phyloP scores from a whole-genome alignment of 2,329 filamentous ascomycete genomes.

The Colletotrichum sidae region DNA sequence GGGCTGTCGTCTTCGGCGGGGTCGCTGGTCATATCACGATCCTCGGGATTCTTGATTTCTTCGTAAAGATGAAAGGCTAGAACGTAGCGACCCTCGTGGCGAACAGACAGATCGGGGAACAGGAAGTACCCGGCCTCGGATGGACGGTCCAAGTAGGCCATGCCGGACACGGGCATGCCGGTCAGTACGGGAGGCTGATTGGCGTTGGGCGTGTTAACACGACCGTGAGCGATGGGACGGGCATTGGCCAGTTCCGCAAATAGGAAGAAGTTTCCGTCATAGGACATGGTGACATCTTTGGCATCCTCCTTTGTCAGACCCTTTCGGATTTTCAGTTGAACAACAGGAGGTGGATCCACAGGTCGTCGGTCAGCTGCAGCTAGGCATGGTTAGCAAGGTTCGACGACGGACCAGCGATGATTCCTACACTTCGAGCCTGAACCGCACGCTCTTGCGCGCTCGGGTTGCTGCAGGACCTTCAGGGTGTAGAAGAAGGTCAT shows the following conservation, averaged over 20 bases:
- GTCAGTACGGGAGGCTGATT: conserved; percentile 84
- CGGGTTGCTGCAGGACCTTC: conserved; percentile 91
- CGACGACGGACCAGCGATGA: conserved; percentile 11
- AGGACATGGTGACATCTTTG: conserved; percentile 85
- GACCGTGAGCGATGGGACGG: conserved; percentile 83
- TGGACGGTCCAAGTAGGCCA: conserved; percentile 94
- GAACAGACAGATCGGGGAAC: conserved; percentile 95
- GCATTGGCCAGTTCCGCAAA: conserved; percentile 92
- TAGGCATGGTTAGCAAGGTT: conserved; percentile 49
- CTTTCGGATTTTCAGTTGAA: conserved; percentile 88
- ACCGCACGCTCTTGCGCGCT: conserved; percentile 93
- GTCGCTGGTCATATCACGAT: conserved; percentile 71
- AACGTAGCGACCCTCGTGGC: conserved; percentile 94
- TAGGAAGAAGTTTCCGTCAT: conserved; percentile 98
- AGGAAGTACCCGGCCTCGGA: conserved; percentile 89
- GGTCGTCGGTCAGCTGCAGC: conserved; percentile 89
- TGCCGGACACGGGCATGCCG: conserved; percentile 93
- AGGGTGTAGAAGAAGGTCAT: conserved; percentile 84
- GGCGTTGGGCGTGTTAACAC: conserved; percentile 75
- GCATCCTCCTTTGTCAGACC: conserved; percentile 70
- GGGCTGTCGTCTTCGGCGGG: conserved; percentile 57
- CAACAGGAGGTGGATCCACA: conserved; percentile 93
- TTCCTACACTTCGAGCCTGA: conserved; percentile 91
- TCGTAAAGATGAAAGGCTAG: conserved; percentile 94
- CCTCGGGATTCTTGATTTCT: conserved; percentile 86